Evolutionary conservation across 495 filamentous ascomycete species (phyloP).

Genomic region (Aspergillus mulundensis): DNA sequence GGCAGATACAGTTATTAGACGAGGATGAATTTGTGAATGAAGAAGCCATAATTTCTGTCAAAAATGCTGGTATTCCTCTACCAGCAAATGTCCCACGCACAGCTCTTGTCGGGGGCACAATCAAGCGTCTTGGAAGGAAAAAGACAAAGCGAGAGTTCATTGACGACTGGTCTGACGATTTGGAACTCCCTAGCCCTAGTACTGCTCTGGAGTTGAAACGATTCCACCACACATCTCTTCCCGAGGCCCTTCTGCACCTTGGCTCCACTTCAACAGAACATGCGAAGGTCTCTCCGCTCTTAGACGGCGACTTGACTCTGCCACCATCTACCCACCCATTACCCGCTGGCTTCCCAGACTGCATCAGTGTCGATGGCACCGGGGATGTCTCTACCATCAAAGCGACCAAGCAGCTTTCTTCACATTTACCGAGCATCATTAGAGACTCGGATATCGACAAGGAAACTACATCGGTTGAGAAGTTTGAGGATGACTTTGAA

Average conservation of each 20-base stretch:
- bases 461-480: slow-evolving; percentile 48
- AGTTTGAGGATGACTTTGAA: slow-evolving; percentile 76
- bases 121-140: slow-evolving; percentile 82
- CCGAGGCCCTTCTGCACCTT: slow-evolving; percentile 63
- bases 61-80: slow-evolving; percentile 86
- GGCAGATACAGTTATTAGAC: slow-evolving; percentile 71
- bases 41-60: slow-evolving; percentile 82
- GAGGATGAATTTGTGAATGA: slow-evolving; percentile 75
- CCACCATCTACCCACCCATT: slow-evolving; percentile 22
- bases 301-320: slow-evolving; percentile 27
- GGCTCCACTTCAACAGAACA: slow-evolving; percentile 44
- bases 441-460: slow-evolving; percentile 19
- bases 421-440: slow-evolving; percentile 40
- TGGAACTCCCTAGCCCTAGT: slow-evolving; percentile 69
- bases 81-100: slow-evolving; percentile 86
- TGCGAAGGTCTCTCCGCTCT: slow-evolving; percentile 32
- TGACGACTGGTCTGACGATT: slow-evolving; percentile 90
- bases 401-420: slow-evolving; percentile 54
- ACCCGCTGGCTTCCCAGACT: slow-evolving; percentile 59
- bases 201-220: slow-evolving; percentile 60
- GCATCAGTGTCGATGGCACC: slow-evolving; percentile 57
- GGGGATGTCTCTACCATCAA: slow-evolving; percentile 69
- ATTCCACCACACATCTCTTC: slow-evolving; percentile 56
- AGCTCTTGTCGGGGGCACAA: slow-evolving; percentile 89
- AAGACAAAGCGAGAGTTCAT: slow-evolving; percentile 69